Conservation (phyloP, 106 monocot species). For the Posidonia australis region DNA sequence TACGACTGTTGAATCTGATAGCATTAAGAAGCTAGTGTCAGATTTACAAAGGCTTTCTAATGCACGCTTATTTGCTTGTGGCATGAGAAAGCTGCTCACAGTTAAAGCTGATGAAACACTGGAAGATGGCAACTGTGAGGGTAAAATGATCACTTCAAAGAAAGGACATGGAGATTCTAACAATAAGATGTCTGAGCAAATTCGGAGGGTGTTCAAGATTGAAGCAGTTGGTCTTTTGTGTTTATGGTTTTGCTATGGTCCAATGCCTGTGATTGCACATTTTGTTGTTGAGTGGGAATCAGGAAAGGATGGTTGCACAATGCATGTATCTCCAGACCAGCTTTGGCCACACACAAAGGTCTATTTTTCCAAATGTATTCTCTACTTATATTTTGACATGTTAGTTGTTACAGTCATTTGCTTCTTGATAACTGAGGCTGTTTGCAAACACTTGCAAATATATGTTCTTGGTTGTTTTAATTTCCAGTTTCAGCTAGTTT, state of each 20-base stretch:
- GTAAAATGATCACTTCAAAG: slow-evolving; percentile 22
- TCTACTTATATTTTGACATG: slow-evolving; percentile 1
- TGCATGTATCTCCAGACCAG: slow-evolving; percentile 99
- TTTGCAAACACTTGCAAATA: too few relatives aligned
- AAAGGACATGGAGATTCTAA: slow-evolving; percentile 33
- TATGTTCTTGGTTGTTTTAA: too few relatives aligned
- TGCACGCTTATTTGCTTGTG: slow-evolving; percentile 78
- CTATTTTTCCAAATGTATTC: slow-evolving; percentile 2
- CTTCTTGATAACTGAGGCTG: too few relatives aligned
- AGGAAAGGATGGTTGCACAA: slow-evolving; percentile 85
- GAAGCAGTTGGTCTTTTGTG: slow-evolving; percentile 98
- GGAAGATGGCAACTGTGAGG: slow-evolving; percentile 37
- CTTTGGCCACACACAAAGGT: slow-evolving; percentile 99
- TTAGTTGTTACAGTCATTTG: too few relatives aligned
- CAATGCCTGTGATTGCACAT: slow-evolving; percentile 79
- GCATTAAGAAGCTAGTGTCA: slow-evolving; percentile 72
- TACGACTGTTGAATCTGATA: slow-evolving; percentile 66
- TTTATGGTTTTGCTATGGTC: slow-evolving; percentile 93
- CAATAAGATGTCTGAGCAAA: slow-evolving; percentile 64
- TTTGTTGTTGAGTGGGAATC: slow-evolving; percentile 99
- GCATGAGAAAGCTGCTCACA: slow-evolving; percentile 76
- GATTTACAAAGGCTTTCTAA: slow-evolving; percentile 80
- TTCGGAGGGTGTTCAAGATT: slow-evolving; percentile 80
- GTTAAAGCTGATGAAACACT: slow-evolving; percentile 45
- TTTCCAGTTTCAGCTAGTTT: too few relatives aligned